phyloP scores from a whole-genome alignment of 805 yeast genomes.

The Saccharomycopsis sp. region DNA sequence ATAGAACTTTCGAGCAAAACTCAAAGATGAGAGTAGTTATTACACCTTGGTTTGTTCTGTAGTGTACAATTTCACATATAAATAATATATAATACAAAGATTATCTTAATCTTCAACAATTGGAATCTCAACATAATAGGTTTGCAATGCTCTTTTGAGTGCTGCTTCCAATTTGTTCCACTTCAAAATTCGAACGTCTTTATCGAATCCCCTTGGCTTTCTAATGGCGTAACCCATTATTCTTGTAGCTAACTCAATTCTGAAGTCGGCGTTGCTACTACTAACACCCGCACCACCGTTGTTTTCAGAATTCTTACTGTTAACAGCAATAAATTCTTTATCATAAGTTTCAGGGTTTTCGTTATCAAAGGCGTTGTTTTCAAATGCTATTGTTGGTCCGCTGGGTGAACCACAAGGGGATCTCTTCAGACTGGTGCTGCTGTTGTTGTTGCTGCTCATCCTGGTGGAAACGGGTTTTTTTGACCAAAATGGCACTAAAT shows the following conservation, averaged over 20 bases:
- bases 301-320: no score
- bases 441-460: constrained; percentile 9
- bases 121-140: constrained; percentile 55
- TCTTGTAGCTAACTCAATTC: constrained; percentile 51
- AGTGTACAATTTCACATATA: no score
- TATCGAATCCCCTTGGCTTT: constrained; percentile 61
- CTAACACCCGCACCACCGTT: constrained; percentile 22
- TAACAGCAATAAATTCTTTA: background rate
- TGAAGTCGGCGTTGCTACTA: constrained; percentile 26
- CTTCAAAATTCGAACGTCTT: constrained; percentile 52
- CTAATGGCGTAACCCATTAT: constrained; percentile 55
- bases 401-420: constrained; percentile 6
- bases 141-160: constrained; percentile 52
- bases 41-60: no score
- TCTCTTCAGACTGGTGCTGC: no score
- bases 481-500: constrained; percentile 60
- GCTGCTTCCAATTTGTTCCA: constrained; percentile 57
- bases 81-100: no score
- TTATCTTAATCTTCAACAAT: no score
- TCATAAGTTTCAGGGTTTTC: no score
- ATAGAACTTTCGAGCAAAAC: no score
- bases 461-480: constrained; percentile 46
- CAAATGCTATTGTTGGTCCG: no score
- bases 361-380: background rate
- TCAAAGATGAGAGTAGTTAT: no score